Percentiles rank a stretch among this genome's conserved stretches.
phyloP scores from a whole-genome alignment of 495 filamentous ascomycete species.

The Immersiella caudata region DNA sequence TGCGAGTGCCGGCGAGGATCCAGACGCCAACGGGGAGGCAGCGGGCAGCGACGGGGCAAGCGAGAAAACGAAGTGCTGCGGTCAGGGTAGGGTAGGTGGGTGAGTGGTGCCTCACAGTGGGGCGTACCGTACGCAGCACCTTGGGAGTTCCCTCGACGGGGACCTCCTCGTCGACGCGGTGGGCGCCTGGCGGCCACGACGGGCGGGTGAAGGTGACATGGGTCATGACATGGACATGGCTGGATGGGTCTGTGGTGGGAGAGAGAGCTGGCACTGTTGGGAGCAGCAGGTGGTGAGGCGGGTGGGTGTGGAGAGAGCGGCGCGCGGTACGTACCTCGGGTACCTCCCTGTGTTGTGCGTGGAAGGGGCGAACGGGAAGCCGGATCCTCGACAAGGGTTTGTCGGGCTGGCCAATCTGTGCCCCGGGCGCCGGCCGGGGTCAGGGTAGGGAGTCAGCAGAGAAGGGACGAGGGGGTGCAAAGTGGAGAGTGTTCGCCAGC shows the following conservation, averaged over 20 bases:
- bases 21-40: constrained; percentile 8
- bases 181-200: constrained; percentile 11
- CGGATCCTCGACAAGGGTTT: constrained; percentile 21
- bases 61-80: not conserved
- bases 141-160: no score
- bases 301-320: constrained; percentile 12
- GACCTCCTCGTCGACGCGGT: not conserved
- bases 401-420: constrained; percentile 10
- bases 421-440: constrained; percentile 6
- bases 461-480: constrained; percentile 7
- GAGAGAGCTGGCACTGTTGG: not conserved
- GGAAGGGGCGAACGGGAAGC: constrained; percentile 17
- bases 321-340: constrained; percentile 9
- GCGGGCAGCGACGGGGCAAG: not conserved
- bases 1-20: constrained; percentile 9
- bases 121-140: not conserved
- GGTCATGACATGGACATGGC: not conserved
- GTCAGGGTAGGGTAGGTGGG: constrained; percentile 1
- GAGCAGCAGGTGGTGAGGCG: not conserved
- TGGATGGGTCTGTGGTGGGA: constrained; percentile 3
- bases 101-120: not conserved
- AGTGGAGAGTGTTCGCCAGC: not conserved
- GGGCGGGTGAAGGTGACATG: not conserved
- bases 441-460: not conserved
- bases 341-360: constrained; percentile 15